Evolutionary conservation across 2,329 filamentous ascomycete species (phyloP).

Genomic region (Neurospora crassa): DNA sequence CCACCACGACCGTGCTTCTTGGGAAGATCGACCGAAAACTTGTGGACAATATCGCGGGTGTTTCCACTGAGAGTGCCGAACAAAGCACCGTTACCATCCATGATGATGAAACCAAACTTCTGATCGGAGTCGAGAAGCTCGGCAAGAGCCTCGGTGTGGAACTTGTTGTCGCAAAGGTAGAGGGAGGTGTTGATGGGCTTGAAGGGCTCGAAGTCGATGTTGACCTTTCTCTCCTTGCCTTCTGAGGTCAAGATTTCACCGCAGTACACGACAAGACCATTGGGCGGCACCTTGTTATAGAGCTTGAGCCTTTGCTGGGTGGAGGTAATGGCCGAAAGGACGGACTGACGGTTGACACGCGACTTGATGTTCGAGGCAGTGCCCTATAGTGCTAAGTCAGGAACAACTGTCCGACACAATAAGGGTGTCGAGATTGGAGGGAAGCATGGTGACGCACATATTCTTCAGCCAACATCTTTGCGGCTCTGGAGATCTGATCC

Average conservation of each 20-base stretch:
- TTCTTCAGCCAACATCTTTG: constrained; percentile 99
- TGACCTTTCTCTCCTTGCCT: constrained; percentile 98
- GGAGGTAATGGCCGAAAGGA: constrained; percentile 95
- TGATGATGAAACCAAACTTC: constrained; percentile 99
- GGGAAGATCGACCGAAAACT: constrained; percentile 95
- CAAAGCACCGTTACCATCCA: constrained; percentile 97
- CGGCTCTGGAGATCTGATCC: constrained; percentile 90
- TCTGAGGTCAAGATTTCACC: constrained; percentile 99
- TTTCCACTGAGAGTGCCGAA: constrained; percentile 97
- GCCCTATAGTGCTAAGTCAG: constrained; percentile 47
- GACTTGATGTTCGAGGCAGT: constrained; percentile 99
- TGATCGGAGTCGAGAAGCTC: constrained; percentile 98
- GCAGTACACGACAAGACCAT: constrained; percentile 96
- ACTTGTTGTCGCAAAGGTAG: constrained; percentile 99
- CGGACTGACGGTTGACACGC: constrained; percentile 95
- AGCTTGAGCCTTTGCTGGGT: constrained; percentile 98
- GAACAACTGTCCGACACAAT: background rate
- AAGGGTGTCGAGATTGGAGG: constrained; percentile 13
- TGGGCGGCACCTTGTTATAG: constrained; percentile 97
- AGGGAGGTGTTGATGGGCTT: constrained; percentile 99
- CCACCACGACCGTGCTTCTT: constrained; percentile 99
- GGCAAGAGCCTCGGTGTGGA: constrained; percentile 94
- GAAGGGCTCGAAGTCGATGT: constrained; percentile 99
- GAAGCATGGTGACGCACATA: constrained; percentile 52
- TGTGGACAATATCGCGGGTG: constrained; percentile 92